phyloP scores from a whole-genome alignment of 495 filamentous ascomycete species.

The Saxophila tyrrhenica region DNA sequence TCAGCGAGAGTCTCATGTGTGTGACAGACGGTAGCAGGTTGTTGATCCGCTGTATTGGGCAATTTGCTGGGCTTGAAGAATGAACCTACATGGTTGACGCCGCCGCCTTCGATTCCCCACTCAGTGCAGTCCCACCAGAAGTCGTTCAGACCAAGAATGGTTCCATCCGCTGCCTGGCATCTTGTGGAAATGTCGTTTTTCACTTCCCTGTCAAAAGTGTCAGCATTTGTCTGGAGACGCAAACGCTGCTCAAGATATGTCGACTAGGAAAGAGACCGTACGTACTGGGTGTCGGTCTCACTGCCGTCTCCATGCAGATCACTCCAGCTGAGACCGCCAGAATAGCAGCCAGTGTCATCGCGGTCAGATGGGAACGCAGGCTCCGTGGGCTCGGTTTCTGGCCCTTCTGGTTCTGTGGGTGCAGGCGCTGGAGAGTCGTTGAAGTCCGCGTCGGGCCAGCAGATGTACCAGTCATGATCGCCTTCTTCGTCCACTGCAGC shows the following conservation, averaged over 20 bases:
- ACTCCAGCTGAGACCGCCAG: neutral
- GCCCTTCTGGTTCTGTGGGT: neutral
- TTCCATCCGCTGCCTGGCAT: neutral
- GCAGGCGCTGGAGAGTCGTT: neutral
- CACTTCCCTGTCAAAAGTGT: neutral
- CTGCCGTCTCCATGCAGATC: neutral
- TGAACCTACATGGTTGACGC: neutral
- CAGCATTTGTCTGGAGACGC: neutral
- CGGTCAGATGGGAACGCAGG: neutral
- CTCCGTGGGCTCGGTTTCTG: neutral
- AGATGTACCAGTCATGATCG: neutral
- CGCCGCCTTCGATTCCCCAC: neutral
- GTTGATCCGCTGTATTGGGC: too few relatives aligned
- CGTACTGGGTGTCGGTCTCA: neutral
- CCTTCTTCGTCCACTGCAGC: neutral
- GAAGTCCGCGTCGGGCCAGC: neutral
- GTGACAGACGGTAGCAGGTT: too few relatives aligned
- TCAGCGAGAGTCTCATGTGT: too few relatives aligned
- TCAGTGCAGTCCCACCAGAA: neutral
- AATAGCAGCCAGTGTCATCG: neutral
- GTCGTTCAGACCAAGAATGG: neutral
- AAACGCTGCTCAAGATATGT: too few relatives aligned
- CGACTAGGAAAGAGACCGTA: neutral
- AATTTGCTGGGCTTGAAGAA: too few relatives aligned
- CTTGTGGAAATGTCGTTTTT: neutral